Percentiles rank a stretch among this genome's conserved stretches.
Evolutionary conservation across 208 protist genomes (phyloP).

Genomic region (Leishmania major): DNA sequence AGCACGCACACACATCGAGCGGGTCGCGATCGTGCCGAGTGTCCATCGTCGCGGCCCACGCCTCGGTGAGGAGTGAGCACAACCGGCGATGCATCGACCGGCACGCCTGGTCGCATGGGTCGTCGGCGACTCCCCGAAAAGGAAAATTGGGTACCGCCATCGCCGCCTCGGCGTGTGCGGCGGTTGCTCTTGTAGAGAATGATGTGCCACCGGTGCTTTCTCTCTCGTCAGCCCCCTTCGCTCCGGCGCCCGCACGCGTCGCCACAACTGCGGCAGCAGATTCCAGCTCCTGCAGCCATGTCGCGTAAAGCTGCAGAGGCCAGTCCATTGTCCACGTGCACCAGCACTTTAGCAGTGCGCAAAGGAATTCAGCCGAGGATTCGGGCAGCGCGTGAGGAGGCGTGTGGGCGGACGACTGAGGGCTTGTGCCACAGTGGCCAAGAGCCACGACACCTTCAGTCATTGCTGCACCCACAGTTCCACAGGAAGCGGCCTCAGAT

Average conservation of each 20-base stretch:
- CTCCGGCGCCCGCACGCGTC: neutral
- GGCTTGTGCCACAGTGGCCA: neutral
- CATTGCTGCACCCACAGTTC: neutral
- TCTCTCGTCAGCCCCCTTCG: neutral
- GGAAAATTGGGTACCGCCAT: neutral
- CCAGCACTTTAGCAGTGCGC: constrained; percentile 22
- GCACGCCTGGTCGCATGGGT: neutral
- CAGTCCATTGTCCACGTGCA: constrained; percentile 17
- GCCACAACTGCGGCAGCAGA: too few species aligned
- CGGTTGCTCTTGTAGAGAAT: neutral
- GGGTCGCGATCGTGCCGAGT: constrained; percentile 6
- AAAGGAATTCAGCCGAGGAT: constrained; percentile 10
- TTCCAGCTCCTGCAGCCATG: neutral
- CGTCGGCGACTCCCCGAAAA: neutral
- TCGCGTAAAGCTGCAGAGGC: neutral
- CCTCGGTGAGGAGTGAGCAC: constrained; percentile 12
- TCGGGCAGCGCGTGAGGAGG: neutral
- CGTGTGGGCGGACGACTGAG: neutral
- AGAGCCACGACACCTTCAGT: neutral
- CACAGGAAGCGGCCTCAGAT: neutral
- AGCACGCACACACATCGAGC: constrained; percentile 25
- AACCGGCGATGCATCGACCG: constrained; percentile 5
- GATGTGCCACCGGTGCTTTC: neutral
- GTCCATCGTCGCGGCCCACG: constrained; percentile 13
- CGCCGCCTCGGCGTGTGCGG: neutral